A percentile compares a stretch with the other conserved stretches of the same genome.
These are phyloP conservation scores for Daedaleopsis nitida DNA, from an alignment of 768 basidiomycete species.

Conservation along the genomic window DNA sequence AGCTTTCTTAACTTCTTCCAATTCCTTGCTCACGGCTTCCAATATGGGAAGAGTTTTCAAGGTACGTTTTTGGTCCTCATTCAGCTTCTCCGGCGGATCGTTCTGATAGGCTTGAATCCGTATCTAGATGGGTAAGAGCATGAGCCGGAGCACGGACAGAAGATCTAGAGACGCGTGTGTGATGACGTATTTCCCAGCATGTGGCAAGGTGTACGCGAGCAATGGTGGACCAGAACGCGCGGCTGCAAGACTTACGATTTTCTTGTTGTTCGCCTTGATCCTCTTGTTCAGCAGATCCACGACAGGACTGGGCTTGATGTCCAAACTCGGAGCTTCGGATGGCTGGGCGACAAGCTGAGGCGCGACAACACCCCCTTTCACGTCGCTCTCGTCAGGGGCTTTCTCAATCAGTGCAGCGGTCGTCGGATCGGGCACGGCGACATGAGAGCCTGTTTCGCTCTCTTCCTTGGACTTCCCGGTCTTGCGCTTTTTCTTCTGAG, in stretches of 20 bases:
- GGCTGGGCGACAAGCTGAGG: conserved; percentile 47
- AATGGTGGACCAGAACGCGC: conserved; percentile 12
- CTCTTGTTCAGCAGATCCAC: conserved; percentile 82
- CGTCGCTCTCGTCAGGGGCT: conserved; percentile 48
- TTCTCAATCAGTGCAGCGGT: conserved; percentile 51
- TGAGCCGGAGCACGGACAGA: not conserved
- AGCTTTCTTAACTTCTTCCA: conserved; percentile 81
- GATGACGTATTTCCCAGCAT: conserved; percentile 15
- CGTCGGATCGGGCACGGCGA: conserved; percentile 47
- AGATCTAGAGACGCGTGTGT: not conserved
- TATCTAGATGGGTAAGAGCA: conserved; percentile 43
- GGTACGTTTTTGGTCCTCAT: conserved; percentile 83
- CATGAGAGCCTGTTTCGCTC: conserved; percentile 50
- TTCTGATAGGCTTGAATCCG: conserved; percentile 73
- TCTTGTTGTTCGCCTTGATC: conserved; percentile 76
- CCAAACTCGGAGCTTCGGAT: conserved; percentile 23
- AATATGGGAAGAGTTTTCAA: conserved; percentile 73
- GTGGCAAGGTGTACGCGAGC: conserved; percentile 13
- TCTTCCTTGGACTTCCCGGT: conserved; percentile 41
- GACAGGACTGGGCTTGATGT: conserved; percentile 60
- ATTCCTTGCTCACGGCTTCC: conserved; percentile 79
- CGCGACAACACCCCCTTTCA: conserved; percentile 48
- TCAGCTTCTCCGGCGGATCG: conserved; percentile 70
- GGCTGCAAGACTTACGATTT: conserved; percentile 76
- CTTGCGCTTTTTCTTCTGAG: conserved; percentile 67